phyloP scores from a whole-genome alignment of 352 stramenopile species.

The Phytophthora rubi region DNA sequence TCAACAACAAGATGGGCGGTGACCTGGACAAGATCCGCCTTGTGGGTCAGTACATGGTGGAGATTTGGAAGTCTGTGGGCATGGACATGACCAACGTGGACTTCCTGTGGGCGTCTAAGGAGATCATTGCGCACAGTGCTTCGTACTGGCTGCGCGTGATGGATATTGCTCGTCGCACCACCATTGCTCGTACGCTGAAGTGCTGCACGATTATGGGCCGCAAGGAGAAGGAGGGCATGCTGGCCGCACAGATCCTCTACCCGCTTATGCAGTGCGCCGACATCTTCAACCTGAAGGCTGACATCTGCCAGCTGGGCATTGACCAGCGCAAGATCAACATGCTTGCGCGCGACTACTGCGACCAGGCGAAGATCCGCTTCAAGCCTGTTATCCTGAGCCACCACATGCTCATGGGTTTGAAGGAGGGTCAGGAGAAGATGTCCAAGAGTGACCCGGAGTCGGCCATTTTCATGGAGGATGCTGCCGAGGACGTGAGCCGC shows the following conservation, averaged over 20 bases:
- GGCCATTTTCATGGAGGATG: constrained; percentile 99
- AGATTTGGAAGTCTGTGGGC: constrained; percentile 99
- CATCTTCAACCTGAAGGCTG: constrained; percentile 99
- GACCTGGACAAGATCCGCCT: constrained; percentile 97
- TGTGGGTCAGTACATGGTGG: constrained; percentile 97
- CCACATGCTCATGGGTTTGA: constrained; percentile 99
- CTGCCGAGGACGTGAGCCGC: constrained; percentile 92
- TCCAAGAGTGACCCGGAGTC: constrained; percentile 98
- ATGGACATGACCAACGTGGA: constrained; percentile 99
- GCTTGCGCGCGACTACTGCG: constrained; percentile 98
- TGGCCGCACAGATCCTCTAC: constrained; percentile 96
- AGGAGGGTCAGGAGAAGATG: constrained; percentile 99
- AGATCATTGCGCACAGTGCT: constrained; percentile 91
- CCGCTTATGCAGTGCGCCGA: constrained; percentile 99
- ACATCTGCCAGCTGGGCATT: constrained; percentile 99
- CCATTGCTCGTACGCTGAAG: constrained; percentile 95
- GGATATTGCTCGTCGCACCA: constrained; percentile 93
- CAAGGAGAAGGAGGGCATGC: constrained; percentile 90
- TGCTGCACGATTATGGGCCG: constrained; percentile 99
- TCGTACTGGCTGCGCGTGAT: constrained; percentile 95
- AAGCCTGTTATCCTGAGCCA: constrained; percentile 98
- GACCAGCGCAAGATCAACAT: constrained; percentile 99
- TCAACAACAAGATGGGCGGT: constrained; percentile 99
- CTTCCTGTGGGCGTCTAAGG: constrained; percentile 98
- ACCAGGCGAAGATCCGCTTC: constrained; percentile 94